phyloP scores from a whole-genome alignment of 257 asterid genomes.

The Solanum piurae region DNA sequence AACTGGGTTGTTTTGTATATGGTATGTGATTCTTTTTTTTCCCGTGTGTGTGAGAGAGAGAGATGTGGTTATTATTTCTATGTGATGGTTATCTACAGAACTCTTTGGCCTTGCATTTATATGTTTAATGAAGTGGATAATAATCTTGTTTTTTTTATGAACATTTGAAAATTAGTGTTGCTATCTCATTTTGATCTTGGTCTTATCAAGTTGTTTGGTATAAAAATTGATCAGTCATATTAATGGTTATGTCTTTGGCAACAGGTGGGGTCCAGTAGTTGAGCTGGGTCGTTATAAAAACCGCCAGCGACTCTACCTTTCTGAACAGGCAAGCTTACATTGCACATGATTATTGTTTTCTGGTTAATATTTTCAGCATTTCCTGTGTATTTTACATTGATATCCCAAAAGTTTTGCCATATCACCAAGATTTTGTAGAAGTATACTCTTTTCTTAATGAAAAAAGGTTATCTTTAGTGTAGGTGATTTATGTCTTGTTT shows the following conservation, averaged over 20 bases:
- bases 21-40: not conserved
- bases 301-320: conserved; percentile 84
- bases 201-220: not conserved
- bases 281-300: conserved; percentile 51
- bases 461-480: not conserved
- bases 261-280: conserved; percentile 89
- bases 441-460: not conserved
- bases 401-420: not conserved
- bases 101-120: not conserved
- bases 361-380: not conserved
- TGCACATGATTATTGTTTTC: not conserved
- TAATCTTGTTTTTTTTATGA: not conserved
- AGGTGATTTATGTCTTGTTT: not conserved
- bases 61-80: not conserved
- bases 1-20: not conserved
- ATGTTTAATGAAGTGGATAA: not conserved
- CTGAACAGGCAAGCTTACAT: conserved; percentile 55
- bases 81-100: not conserved
- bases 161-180: not conserved
- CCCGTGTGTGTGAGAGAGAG: not conserved
- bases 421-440: not conserved
- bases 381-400: not conserved
- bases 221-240: not conserved
- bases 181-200: not conserved
- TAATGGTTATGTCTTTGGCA: conserved; percentile 3